phyloP scores from a whole-genome alignment of 768 basidiomycete species.

The Xerocomellus dryophilus region DNA sequence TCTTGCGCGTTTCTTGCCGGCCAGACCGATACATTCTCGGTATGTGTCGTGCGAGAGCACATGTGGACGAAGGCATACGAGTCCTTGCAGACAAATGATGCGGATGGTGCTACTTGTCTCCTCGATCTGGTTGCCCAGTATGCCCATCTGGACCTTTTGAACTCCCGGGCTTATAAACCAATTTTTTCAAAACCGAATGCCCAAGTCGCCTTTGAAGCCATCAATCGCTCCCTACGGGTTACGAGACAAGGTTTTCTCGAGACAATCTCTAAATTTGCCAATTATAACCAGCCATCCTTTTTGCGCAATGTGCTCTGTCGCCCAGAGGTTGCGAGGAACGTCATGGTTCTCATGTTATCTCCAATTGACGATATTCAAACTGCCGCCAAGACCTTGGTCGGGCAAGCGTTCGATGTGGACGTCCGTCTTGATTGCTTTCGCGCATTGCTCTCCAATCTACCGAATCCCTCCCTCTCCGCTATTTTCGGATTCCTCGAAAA shows the following conservation, averaged over 20 bases:
- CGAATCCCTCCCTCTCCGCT: conserved; percentile 66
- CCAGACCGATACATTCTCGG: conserved; percentile 30
- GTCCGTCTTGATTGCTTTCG: conserved; percentile 85
- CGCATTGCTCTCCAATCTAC: conserved; percentile 64
- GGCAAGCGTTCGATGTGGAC: conserved; percentile 87
- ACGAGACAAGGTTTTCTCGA: conserved; percentile 64
- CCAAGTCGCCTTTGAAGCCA: conserved; percentile 42
- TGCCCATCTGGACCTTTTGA: conserved; percentile 66
- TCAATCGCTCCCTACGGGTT: conserved; percentile 58
- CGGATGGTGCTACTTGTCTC: conserved; percentile 54
- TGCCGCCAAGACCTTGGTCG: conserved; percentile 76
- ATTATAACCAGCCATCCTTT: conserved; percentile 52
- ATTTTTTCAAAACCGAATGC: conserved; percentile 33
- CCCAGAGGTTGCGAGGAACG: conserved; percentile 54
- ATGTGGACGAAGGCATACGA: conserved; percentile 72
- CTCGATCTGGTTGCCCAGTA: conserved; percentile 55
- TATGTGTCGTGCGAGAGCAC: conserved; percentile 46
- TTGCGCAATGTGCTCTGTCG: conserved; percentile 54
- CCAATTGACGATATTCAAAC: conserved; percentile 72
- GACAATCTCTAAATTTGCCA: conserved; percentile 60
- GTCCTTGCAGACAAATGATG: conserved; percentile 54
- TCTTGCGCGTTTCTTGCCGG: conserved; percentile 36
- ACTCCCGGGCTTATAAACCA: conserved; percentile 46
- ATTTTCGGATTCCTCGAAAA: conserved; percentile 62
- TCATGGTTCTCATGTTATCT: conserved; percentile 74